phyloP scores from a whole-genome alignment of 306 rosid genomes.

The Rosa lucieae region DNA sequence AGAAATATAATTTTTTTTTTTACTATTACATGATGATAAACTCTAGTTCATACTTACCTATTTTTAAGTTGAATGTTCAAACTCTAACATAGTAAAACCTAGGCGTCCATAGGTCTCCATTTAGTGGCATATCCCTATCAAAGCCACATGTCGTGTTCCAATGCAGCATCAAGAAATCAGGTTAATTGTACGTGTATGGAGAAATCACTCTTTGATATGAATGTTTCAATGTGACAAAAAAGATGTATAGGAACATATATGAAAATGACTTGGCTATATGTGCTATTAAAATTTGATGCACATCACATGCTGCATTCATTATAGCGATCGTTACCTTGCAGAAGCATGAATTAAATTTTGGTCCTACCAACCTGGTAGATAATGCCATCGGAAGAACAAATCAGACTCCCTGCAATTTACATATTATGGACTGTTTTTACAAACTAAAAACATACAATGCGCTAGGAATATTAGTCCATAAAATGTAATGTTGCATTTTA shows the following conservation, averaged over 20 bases:
- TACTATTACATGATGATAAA: too few relatives aligned
- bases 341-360: background rate
- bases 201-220: background rate
- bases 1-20: too few relatives aligned
- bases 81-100: background rate
- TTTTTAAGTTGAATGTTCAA: background rate
- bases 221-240: background rate
- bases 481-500: too few relatives aligned
- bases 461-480: too few relatives aligned
- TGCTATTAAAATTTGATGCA: background rate
- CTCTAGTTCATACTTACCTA: too few relatives aligned
- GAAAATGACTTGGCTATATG: background rate
- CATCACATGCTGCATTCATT: constrained; percentile 4
- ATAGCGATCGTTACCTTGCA: background rate
- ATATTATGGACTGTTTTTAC: too few relatives aligned
- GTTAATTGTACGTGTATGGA: background rate
- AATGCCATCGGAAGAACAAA: background rate
- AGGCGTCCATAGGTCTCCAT: background rate
- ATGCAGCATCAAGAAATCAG: background rate
- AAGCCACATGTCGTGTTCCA: background rate
- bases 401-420: background rate
- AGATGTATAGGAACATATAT: background rate
- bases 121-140: background rate
- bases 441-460: too few relatives aligned
- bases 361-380: constrained; percentile 8